Evolutionary conservation across 305 asterid species (phyloP).

Genomic region (Coffea humblotiana): DNA sequence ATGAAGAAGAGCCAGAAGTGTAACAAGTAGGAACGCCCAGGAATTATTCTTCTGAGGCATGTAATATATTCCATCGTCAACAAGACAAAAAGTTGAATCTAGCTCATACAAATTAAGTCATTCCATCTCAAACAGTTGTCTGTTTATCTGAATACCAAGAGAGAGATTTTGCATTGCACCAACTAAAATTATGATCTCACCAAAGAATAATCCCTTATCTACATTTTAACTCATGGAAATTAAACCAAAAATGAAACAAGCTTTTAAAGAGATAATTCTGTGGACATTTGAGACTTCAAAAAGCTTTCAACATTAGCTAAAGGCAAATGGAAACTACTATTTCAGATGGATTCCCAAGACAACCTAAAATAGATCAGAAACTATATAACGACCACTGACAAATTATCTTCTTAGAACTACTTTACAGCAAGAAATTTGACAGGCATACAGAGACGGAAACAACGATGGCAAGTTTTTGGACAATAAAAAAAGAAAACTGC

Average conservation of each 20-base stretch:
- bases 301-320: neutral
- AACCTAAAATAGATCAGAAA: neutral
- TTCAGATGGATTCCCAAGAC: neutral
- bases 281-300: neutral
- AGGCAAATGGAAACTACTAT: neutral
- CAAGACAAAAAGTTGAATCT: neutral
- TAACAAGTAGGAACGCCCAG: neutral
- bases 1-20: neutral
- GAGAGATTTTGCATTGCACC: neutral
- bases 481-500: neutral
- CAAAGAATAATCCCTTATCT: neutral
- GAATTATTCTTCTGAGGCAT: neutral
- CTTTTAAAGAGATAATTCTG: neutral
- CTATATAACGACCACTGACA: neutral
- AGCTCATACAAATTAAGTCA: neutral
- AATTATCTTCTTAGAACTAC: neutral
- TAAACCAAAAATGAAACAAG: neutral
- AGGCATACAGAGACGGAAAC: neutral
- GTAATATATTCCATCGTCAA: neutral
- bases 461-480: too few relatives aligned
- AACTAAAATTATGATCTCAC: neutral
- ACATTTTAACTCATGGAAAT: neutral
- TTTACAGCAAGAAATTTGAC: neutral
- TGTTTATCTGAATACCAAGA: neutral
- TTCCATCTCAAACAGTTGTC: neutral